phyloP scores from a whole-genome alignment of 306 rosid species.

The Medicago arabica region DNA sequence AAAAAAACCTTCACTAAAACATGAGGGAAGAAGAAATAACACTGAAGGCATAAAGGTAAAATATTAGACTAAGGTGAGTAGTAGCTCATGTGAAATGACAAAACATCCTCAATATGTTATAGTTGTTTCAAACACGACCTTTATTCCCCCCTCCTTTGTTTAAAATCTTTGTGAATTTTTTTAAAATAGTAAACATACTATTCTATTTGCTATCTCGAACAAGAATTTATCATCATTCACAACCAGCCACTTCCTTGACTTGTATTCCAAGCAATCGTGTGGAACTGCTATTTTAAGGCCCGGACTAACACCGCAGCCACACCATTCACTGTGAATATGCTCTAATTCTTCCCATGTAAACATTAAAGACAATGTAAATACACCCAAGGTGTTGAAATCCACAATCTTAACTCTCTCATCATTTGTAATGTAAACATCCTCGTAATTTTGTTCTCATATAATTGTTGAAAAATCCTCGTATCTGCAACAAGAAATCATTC shows the following conservation, averaged over 20 bases:
- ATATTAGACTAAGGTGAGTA: not conserved
- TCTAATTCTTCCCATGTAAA: constrained; percentile 14
- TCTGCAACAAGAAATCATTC: not conserved
- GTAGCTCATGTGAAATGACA: not conserved
- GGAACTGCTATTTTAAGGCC: constrained; percentile 1
- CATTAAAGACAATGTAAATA: not conserved
- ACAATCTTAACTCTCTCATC: constrained; percentile 14
- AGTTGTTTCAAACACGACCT: not conserved
- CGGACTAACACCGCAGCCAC: not conserved
- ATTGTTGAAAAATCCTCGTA: constrained; percentile 6
- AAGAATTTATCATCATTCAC: not conserved
- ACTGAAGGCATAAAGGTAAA: not conserved
- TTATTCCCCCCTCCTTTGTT: too few species aligned
- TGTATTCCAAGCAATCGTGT: constrained; percentile 8
- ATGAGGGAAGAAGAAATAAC: not conserved
- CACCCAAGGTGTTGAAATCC: constrained; percentile 23
- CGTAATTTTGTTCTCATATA: not conserved
- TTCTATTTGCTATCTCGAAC: not conserved
- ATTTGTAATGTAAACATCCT: not conserved
- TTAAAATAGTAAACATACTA: not conserved
- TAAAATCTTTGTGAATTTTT: too few species aligned
- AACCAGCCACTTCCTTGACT: too few species aligned
- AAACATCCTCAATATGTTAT: not conserved
- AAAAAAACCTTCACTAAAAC: not conserved
- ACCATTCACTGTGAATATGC: not conserved